Evolutionary conservation across 2,329 filamentous ascomycete species (phyloP), one percentile per base, ranked within the genome.

Genomic region (Monosporascus sp.): DNA sequence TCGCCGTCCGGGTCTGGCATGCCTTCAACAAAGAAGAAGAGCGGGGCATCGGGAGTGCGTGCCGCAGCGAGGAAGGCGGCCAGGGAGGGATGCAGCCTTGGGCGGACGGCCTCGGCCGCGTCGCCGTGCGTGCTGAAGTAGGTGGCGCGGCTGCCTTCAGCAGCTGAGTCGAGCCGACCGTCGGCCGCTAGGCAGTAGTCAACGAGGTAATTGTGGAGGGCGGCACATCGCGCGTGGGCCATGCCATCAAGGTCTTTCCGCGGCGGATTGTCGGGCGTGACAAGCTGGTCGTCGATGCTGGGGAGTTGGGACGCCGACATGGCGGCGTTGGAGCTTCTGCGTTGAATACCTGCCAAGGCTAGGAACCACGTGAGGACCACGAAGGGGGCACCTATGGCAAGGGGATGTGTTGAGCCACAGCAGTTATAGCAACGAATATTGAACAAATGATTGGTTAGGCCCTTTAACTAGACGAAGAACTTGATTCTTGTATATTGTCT

Each of bases 201-300:
- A 7, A 65, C 55, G 45, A 70, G 59, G 44, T 67, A 65, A 39
- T 70, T 67, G 51, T 70, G 63, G 27, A 69, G 62, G 55, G 61
- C 60, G 18, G 57, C 64, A 55, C 67, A 68, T 62, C 66, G 61
- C 50, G 20, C 37, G 54, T 65, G 52, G 48, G 67, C 45, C 52
- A 50, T 58, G 3, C 59, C 58, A 47, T 54, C 49, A 14, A 62
- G 38, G 57, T 64, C 58, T 45, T 57, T 54, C 43, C 62, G 54
- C 50, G 63, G 51, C 51, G 65, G 62, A 51, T 65, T 65, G 50
- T 57, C 53, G 27, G 59, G 51, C 49, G 59, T 65, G 50, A 68
- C 66, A 44, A 67, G 61, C 47, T 60, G 56, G 50, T 50, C 48
- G 27, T 58, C 43, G 17, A 63, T 24, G 49, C 51, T 48, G 50